These are phyloP conservation scores for Phytophthora pini DNA, from an alignment of 352 stramenopile genomes.

Conservation along the genomic window DNA sequence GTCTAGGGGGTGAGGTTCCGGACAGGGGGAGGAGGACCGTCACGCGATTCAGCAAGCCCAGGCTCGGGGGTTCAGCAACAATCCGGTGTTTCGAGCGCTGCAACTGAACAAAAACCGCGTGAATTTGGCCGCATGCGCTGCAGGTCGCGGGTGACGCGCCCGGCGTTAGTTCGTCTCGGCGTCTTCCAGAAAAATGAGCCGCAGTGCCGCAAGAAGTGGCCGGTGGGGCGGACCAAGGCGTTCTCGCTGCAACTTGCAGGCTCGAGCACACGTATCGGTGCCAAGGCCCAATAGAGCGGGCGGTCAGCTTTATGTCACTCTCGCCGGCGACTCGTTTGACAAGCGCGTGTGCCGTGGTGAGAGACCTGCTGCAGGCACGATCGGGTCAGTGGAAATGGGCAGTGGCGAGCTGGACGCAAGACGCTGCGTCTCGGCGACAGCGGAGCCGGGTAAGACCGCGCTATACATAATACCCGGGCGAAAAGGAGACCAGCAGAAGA, in stretches of 20 bases:
- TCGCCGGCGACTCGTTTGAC: constrained; percentile 21
- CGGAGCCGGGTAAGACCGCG: constrained; percentile 1
- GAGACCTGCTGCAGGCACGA: background rate
- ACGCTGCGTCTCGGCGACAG: constrained; percentile 12
- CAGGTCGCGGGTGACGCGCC: constrained; percentile 12
- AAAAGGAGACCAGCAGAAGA: background rate
- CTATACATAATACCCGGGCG: too few relatives aligned
- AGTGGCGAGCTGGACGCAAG: constrained; percentile 35
- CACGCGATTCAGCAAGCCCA: too few relatives aligned
- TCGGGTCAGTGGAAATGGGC: constrained; percentile 39
- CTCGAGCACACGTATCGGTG: too few relatives aligned
- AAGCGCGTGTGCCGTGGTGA: constrained; percentile 17
- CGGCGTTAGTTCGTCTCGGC: constrained; percentile 2
- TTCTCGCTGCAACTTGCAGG: background rate
- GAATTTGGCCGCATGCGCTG: constrained; percentile 7
- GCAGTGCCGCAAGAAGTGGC: constrained; percentile 23
- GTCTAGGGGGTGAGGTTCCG: constrained; percentile 27
- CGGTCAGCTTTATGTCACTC: constrained; percentile 33
- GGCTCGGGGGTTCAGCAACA: constrained; percentile 47
- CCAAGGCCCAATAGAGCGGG: constrained; percentile 2
- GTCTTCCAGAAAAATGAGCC: constrained; percentile 43
- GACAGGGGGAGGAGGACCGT: constrained; percentile 27
- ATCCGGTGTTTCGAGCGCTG: constrained; percentile 40
- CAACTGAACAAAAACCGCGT: constrained; percentile 40
- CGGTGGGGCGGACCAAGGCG: constrained; percentile 23